Conservation (phyloP, 129 eudicot species). For the Pittosporum tobira region DNA sequence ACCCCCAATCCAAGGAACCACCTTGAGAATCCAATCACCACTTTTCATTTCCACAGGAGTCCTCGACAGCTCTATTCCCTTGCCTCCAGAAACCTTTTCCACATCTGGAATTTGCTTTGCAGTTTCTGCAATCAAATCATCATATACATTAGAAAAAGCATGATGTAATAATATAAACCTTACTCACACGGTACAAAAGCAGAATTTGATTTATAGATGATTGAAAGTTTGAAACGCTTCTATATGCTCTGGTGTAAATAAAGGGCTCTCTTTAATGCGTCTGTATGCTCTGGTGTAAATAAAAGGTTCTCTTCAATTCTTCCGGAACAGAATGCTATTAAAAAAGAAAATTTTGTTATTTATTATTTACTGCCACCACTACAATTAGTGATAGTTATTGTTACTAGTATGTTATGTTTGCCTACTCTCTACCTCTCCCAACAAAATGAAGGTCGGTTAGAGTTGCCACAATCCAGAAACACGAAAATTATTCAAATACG, state of each 20-base stretch:
- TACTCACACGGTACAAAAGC: neutral
- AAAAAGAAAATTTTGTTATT: too few species aligned
- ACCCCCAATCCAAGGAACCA: slow-evolving; percentile 97
- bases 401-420: neutral
- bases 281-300: too few species aligned
- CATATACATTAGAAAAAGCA: neutral
- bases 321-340: neutral
- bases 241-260: neutral
- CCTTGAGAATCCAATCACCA: slow-evolving; percentile 87
- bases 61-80: slow-evolving; percentile 64
- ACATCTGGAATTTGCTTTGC: slow-evolving; percentile 65
- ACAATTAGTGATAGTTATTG: too few species aligned
- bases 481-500: too few species aligned
- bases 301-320: neutral
- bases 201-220: neutral
- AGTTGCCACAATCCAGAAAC: neutral
- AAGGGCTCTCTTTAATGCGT: neutral
- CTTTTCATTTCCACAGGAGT: slow-evolving; percentile 59
- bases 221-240: neutral
- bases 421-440: neutral
- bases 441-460: neutral
- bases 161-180: neutral
- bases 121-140: slow-evolving; percentile 45
- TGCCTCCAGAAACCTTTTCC: slow-evolving; percentile 40
- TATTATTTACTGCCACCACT: too few species aligned